These are phyloP conservation scores for Lachnellula willkommii DNA, from an alignment of 2,329 filamentous ascomycete genomes.

Conservation along the genomic window DNA sequence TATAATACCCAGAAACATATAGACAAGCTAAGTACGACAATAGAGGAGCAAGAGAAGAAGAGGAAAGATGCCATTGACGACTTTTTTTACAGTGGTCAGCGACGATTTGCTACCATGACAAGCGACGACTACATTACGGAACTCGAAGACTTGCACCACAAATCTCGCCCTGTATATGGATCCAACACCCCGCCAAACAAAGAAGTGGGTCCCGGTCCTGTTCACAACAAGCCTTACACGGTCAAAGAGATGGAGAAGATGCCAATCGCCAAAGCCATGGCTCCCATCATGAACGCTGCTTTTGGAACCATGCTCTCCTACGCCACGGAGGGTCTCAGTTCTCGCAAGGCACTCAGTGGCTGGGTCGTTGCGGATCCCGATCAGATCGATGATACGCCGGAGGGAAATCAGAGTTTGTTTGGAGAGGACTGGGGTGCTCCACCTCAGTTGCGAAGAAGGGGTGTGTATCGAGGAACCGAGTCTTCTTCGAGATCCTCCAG, in stretches of 20 bases:
- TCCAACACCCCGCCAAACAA: constrained; percentile 18
- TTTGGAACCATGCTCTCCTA: constrained; percentile 27
- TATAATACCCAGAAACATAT: constrained; percentile 9
- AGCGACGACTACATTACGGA: constrained; percentile 22
- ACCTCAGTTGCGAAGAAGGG: not conserved
- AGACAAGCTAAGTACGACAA: not conserved
- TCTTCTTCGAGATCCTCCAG: too few relatives aligned
- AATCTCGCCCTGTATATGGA: constrained; percentile 8
- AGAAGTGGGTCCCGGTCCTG: constrained; percentile 2
- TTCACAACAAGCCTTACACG: constrained; percentile 13
- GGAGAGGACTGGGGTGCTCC: constrained; percentile 27
- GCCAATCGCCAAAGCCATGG: constrained; percentile 16
- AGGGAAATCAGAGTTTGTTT: constrained; percentile 27
- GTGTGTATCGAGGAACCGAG: too few relatives aligned
- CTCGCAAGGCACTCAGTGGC: constrained; percentile 16
- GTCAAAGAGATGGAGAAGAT: constrained; percentile 23
- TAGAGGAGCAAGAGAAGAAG: constrained; percentile 7
- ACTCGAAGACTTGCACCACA: constrained; percentile 10
- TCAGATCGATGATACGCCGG: constrained; percentile 22
- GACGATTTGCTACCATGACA: constrained; percentile 23
- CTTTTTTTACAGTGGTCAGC: constrained; percentile 28
- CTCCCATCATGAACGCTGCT: constrained; percentile 23
- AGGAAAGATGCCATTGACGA: constrained; percentile 20
- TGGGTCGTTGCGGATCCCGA: constrained; percentile 17
- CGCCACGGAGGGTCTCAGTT: constrained; percentile 14